Conservation (phyloP, 768 basidiomycete species). For the Tubosaeta sp. region DNA sequence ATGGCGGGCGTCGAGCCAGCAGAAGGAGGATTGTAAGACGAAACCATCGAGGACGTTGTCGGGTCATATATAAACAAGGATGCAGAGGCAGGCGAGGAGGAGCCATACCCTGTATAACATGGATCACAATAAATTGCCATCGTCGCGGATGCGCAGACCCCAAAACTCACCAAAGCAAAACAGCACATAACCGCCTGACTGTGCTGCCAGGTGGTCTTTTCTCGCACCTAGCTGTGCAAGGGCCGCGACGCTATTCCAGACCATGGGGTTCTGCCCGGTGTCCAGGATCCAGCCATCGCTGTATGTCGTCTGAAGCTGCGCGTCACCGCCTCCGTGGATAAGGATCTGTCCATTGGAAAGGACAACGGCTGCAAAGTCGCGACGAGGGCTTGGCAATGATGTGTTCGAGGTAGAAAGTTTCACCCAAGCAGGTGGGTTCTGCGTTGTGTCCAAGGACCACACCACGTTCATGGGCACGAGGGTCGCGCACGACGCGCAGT, state of each 20-base stretch:
- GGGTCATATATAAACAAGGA: slow-evolving; percentile 51
- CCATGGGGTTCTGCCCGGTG: slow-evolving; percentile 49
- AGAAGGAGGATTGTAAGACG: slow-evolving; percentile 36
- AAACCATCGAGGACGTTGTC: slow-evolving; percentile 36
- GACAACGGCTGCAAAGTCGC: slow-evolving; percentile 55
- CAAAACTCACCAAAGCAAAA: slow-evolving; percentile 70
- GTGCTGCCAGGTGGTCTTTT: slow-evolving; percentile 71
- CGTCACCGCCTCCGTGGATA: slow-evolving; percentile 77
- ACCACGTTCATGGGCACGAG: slow-evolving; percentile 56
- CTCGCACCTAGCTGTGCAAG: slow-evolving; percentile 59
- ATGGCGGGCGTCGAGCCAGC: slow-evolving; percentile 26
- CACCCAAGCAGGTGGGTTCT: slow-evolving; percentile 47
- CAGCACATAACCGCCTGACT: slow-evolving; percentile 55
- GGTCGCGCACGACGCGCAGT: slow-evolving; percentile 40
- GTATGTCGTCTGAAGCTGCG: slow-evolving; percentile 46
- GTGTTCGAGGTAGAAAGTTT: slow-evolving; percentile 34
- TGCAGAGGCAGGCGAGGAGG: slow-evolving; percentile 42
- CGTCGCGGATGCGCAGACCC: background rate
- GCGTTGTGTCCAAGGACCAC: slow-evolving; percentile 60
- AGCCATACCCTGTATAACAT: slow-evolving; percentile 24
- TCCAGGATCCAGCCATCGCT: slow-evolving; percentile 72
- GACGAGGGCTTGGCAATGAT: slow-evolving; percentile 53
- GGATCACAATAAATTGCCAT: slow-evolving; percentile 23
- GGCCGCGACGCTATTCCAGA: slow-evolving; percentile 51
- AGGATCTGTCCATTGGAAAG: slow-evolving; percentile 54